phyloP scores from a whole-genome alignment of 106 monocot species.

The Dendrobium officinale region DNA sequence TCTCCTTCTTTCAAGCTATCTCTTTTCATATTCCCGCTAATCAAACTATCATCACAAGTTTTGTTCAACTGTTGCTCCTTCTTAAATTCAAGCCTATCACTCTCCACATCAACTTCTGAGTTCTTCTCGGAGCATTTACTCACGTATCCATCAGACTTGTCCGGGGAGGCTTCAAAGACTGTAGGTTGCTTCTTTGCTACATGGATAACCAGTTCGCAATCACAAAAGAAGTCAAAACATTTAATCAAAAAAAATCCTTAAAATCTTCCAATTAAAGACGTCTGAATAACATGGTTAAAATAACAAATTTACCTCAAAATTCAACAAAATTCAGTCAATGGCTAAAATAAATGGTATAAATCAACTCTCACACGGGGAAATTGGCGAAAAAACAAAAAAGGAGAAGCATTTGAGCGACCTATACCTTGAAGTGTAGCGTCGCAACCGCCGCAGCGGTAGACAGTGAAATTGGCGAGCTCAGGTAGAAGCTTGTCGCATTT shows the following conservation, averaged over 20 bases:
- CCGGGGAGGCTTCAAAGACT: constrained; percentile 35
- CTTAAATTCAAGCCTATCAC: constrained; percentile 11
- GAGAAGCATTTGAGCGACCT: not conserved
- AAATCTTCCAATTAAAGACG: constrained; percentile 2
- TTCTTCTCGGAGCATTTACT: constrained; percentile 30
- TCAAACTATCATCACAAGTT: not conserved
- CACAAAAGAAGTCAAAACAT: not conserved
- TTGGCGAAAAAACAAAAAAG: not conserved
- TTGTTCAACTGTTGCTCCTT: constrained; percentile 3
- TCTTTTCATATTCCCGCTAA: constrained; percentile 4
- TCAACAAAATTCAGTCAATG: not conserved
- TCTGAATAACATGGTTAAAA: not conserved
- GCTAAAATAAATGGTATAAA: not conserved
- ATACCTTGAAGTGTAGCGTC: constrained; percentile 86
- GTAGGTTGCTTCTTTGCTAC: constrained; percentile 38
- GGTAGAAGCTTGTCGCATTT: constrained; percentile 90
- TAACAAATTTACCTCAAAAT: not conserved
- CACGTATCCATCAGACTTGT: constrained; percentile 24
- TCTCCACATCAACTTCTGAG: constrained; percentile 16
- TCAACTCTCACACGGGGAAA: not conserved
- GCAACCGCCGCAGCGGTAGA: constrained; percentile 87
- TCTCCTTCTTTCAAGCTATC: constrained; percentile 10
- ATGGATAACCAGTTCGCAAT: not conserved
- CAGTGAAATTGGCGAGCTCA: constrained; percentile 60
- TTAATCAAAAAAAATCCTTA: not conserved